Evolutionary conservation across 495 filamentous ascomycete species (phyloP).

Genomic region (Mycothermus thermophilus): DNA sequence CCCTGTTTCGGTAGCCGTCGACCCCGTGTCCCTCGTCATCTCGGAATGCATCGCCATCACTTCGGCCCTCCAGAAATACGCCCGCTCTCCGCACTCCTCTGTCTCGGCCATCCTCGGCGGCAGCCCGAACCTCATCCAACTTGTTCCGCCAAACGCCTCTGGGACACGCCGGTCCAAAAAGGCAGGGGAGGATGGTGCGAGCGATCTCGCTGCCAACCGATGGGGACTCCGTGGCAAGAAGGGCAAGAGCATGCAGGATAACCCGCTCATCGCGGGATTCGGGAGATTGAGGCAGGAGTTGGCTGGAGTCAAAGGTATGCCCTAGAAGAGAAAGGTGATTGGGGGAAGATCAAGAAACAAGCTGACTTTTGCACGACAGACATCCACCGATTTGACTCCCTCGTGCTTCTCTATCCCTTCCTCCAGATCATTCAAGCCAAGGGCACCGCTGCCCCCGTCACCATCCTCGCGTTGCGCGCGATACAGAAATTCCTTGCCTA

Average conservation of each 20-base stretch:
- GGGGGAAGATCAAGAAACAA: neutral
- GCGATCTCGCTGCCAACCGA: slow-evolving; percentile 38
- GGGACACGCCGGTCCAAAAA: slow-evolving; percentile 23
- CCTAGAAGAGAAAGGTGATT: neutral
- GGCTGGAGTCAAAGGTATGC: slow-evolving; percentile 69
- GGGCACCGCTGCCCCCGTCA: slow-evolving; percentile 90
- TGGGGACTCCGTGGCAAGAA: slow-evolving; percentile 96
- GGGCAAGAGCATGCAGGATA: slow-evolving; percentile 96
- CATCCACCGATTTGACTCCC: slow-evolving; percentile 78
- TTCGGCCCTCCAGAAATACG: slow-evolving; percentile 95
- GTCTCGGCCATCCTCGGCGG: slow-evolving; percentile 92
- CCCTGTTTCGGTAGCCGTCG: slow-evolving; percentile 64
- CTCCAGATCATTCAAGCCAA: slow-evolving; percentile 94
- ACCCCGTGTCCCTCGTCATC: slow-evolving; percentile 87
- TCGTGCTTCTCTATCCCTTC: slow-evolving; percentile 84
- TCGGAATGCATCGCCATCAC: slow-evolving; percentile 99
- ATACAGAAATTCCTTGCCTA: slow-evolving; percentile 97
- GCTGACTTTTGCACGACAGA: slow-evolving; percentile 35
- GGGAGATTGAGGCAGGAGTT: slow-evolving; percentile 79
- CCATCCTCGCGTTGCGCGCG: slow-evolving; percentile 83
- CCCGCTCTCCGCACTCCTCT: slow-evolving; percentile 89
- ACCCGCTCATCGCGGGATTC: slow-evolving; percentile 92
- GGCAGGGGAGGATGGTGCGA: slow-evolving; percentile 14
- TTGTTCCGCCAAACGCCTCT: slow-evolving; percentile 29
- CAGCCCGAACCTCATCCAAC: slow-evolving; percentile 40